Percentiles rank a stretch among this genome's conserved stretches.
These are phyloP conservation scores for Mycena sp. DNA, from an alignment of 1,284 basidiomycete species.

Conservation along the genomic window DNA sequence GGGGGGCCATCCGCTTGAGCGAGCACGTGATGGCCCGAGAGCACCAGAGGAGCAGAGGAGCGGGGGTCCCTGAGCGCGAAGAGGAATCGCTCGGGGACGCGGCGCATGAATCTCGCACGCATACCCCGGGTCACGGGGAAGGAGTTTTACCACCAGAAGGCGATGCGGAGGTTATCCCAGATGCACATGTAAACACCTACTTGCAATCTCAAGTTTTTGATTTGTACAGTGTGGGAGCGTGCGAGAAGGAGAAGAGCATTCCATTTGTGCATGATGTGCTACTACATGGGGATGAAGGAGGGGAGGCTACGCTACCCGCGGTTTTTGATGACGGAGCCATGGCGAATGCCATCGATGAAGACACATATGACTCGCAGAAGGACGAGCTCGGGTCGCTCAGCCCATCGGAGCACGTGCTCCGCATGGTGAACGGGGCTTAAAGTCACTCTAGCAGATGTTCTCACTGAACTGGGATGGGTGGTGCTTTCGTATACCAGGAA, in stretches of 20 bases:
- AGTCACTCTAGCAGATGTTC: no score
- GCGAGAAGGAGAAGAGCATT: background rate
- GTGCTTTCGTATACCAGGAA: no score
- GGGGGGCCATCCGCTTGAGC: conserved; percentile 8
- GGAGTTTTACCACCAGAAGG: no score
- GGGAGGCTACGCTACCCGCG: background rate
- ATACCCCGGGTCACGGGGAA: conserved; percentile 2
- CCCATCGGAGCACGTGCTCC: no score
- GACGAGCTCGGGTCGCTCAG: no score
- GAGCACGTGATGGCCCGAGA: conserved; percentile 5
- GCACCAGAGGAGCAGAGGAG: background rate
- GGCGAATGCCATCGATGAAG: background rate
- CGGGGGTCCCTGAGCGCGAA: conserved; percentile 5
- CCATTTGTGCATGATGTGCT: conserved; percentile 1
- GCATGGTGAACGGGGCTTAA: no score
- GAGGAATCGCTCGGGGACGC: conserved; percentile 9
- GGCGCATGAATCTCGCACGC: background rate
- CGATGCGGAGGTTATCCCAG: no score
- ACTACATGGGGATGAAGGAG: conserved; percentile 6
- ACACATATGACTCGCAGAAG: no score
- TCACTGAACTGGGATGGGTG: no score
- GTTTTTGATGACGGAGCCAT: conserved; percentile 7
- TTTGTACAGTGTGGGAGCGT: conserved; percentile 5
- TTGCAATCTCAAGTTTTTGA: no score
- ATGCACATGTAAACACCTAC: no score